Conservation (phyloP, 1,284 basidiomycete genomes). For the Athelia sp. region DNA sequence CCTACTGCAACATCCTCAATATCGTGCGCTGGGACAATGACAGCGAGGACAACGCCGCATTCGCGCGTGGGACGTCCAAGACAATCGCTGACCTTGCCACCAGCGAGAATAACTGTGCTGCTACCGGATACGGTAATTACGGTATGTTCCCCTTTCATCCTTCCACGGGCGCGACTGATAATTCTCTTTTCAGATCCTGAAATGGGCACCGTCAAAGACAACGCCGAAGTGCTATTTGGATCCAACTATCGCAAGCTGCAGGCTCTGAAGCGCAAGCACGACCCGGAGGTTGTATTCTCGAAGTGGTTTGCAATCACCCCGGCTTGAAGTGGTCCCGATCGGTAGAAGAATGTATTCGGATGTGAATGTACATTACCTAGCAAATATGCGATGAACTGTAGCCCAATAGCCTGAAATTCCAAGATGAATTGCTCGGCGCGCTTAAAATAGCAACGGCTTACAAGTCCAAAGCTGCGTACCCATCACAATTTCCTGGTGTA, state of each 20-base stretch:
- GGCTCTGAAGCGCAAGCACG: constrained; percentile 44
- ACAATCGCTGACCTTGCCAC: constrained; percentile 14
- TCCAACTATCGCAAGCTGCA: constrained; percentile 42
- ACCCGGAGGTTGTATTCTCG: constrained; percentile 47
- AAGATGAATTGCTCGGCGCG: too few species aligned
- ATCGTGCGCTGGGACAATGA: constrained; percentile 32
- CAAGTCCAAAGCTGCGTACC: too few species aligned
- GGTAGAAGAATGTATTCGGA: too few species aligned
- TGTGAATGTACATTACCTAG: too few species aligned
- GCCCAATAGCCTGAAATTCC: too few species aligned
- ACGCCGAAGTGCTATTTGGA: constrained; percentile 35
- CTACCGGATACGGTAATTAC: constrained; percentile 22
- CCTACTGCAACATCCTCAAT: constrained; percentile 24
- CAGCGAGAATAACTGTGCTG: constrained; percentile 3
- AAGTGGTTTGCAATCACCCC: constrained; percentile 45
- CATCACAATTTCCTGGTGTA: too few species aligned
- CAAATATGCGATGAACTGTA: too few species aligned
- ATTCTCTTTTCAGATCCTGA: constrained; percentile 7
- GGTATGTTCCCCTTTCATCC: constrained; percentile 13
- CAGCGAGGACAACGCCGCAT: constrained; percentile 19
- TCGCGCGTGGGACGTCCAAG: constrained; percentile 18
- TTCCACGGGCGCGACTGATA: constrained; percentile 8
- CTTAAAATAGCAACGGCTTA: too few species aligned
- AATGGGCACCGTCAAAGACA: constrained; percentile 10
- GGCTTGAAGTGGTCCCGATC: constrained; percentile 7